Evolutionary conservation across 202 grass and related monocot genomes (phyloP).

Genomic region (Eragrostis tef): DNA sequence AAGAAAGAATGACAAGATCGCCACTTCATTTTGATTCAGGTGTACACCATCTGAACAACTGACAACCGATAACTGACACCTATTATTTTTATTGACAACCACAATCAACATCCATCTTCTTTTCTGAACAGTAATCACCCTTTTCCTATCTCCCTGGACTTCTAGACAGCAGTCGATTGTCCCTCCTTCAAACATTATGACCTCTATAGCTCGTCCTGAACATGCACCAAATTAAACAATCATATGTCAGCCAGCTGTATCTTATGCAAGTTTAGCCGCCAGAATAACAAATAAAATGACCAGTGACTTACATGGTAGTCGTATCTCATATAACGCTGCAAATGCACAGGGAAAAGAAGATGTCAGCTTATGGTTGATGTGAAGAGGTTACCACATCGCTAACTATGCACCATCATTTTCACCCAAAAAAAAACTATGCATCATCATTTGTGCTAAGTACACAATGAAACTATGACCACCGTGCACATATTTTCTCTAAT

Average conservation of each 20-base stretch:
- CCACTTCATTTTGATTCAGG: not conserved
- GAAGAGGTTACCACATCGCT: not conserved
- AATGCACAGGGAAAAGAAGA: slow-evolving; percentile 19
- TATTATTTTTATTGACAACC: no score
- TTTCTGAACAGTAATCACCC: not conserved
- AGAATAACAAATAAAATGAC: slow-evolving; percentile 15
- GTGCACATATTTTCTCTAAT: not conserved
- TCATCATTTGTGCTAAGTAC: not conserved
- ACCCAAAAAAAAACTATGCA: no score
- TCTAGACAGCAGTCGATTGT: not conserved
- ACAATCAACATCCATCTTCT: not conserved
- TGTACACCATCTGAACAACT: not conserved
- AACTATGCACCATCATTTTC: no score
- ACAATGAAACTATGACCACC: not conserved
- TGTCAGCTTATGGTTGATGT: slow-evolving; percentile 23
- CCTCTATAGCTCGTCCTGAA: slow-evolving; percentile 69
- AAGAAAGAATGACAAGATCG: not conserved
- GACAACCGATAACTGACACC: not conserved
- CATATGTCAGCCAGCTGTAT: slow-evolving; percentile 8
- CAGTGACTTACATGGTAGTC: slow-evolving; percentile 86
- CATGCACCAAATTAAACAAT: slow-evolving; percentile 29
- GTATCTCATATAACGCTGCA: slow-evolving; percentile 63
- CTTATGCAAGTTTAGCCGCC: not conserved
- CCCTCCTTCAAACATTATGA: not conserved
- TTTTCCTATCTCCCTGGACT: not conserved